Conservation (phyloP, 1,284 basidiomycete genomes). For the Cryptococcus neoformans region DNA sequence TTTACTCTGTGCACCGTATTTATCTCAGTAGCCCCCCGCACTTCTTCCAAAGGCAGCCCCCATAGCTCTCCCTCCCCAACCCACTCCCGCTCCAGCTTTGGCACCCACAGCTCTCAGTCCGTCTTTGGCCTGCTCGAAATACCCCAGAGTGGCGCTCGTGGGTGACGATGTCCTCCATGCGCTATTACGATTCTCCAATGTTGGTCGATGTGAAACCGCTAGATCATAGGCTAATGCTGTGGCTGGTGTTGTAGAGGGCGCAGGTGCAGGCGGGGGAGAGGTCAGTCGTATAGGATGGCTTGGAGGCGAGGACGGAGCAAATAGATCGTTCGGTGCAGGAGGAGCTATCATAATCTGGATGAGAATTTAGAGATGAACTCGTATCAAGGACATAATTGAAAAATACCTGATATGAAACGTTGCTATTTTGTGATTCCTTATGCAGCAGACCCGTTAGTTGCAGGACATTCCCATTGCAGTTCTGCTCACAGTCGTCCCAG, state of each 20-base stretch:
- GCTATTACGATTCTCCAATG: slow-evolving; percentile 2
- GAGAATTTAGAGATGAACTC: neutral
- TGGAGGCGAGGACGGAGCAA: slow-evolving; percentile 34
- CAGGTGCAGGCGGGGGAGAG: slow-evolving; percentile 21
- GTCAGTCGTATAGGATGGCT: slow-evolving; percentile 23
- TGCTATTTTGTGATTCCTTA: slow-evolving; percentile 23
- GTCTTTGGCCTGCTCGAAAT: slow-evolving; percentile 46
- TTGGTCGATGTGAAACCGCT: slow-evolving; percentile 3
- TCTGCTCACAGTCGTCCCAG: slow-evolving; percentile 21
- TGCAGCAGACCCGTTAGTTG: neutral
- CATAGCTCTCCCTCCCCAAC: slow-evolving; percentile 32
- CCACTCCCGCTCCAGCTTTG: slow-evolving; percentile 35
- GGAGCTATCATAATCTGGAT: slow-evolving; percentile 40
- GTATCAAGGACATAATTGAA: too few species aligned
- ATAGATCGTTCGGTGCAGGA: slow-evolving; percentile 39
- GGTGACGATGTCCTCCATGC: slow-evolving; percentile 8
- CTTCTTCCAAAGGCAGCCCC: slow-evolving; percentile 12
- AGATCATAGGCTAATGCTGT: slow-evolving; percentile 12
- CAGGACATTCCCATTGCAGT: neutral
- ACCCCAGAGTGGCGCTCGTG: slow-evolving; percentile 27
- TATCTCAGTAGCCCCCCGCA: neutral
- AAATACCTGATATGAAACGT: slow-evolving; percentile 32
- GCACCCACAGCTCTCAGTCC: slow-evolving; percentile 38
- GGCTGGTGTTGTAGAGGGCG: slow-evolving; percentile 15
- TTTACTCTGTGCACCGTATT: too few species aligned